Evolutionary conservation across 2,329 filamentous ascomycete genomes (phyloP), one percentile per base, ranked within the genome.

Genomic region (Fusarium anthophilum): DNA sequence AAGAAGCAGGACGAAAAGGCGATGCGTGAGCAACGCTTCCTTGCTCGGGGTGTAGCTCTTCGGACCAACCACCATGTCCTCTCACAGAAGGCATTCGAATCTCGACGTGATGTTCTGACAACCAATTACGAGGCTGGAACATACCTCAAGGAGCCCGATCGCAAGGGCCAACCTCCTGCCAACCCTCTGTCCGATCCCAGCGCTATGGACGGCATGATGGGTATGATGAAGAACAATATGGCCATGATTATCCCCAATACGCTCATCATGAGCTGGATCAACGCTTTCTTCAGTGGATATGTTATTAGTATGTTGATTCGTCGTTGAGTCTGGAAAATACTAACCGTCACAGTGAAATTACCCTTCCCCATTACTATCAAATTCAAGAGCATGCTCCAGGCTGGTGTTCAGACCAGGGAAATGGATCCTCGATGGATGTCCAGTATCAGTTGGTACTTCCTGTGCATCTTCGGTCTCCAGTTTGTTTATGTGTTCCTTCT

Each of bases 211-310:
- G 96, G 95, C 77, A 99, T 99, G 96, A 99, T 99, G 96, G 96
- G 96, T 77, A 98, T 98, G 94, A 97, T 99, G 94, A 99, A 99
- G 90, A 95, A 95, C 66, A 98, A 99, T 82, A 98, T 99, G 93
- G 96, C 96, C 74, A 99, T 98, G 96, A 98, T 99, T 87, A 94
- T 99, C 66, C 96, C 96, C 55, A 98, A 99, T 84, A 98, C 95
- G 11, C 85, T 99, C 81, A 99, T 99, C 77, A 99, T 99, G 96
- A 96, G 96, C 76, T 99, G 96, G 96, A 98, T 99, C 82, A 99
- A 99, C 85, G 95, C 96, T 0, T 99, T 98, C 82, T 99, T 99
- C 80, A 97, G 94, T 59, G 96, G 96, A 38, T 99, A 98, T 81
- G 96, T 99, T 54, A 98, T 99, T 72, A 94, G 94, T 97, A 87